Evolutionary conservation across 2,329 filamentous ascomycete species (phyloP), one percentile per base, ranked within the genome.

Genomic region (Didymella pomorum): DNA sequence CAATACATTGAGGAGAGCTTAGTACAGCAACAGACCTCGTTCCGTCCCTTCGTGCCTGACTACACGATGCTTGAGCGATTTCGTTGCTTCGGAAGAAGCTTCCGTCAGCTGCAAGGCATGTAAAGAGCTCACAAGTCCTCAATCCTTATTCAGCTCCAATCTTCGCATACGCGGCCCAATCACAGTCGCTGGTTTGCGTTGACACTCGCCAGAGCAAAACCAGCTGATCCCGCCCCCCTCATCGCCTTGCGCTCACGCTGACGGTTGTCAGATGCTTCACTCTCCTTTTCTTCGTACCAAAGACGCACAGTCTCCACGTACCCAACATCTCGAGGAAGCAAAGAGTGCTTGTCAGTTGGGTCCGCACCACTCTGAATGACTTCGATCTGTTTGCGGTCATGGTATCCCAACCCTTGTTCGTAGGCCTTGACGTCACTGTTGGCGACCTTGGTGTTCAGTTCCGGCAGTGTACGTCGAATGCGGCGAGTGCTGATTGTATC

Each of bases 221-320:
- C 6, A 4, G n/a, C 26, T 20, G 28, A 33, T 26, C 28, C 18
- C 5, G 28, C 26, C 12, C 28, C 14, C 7, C n/a, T 23, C 18
- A n/a, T 11, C 10, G 11, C 29, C 20, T 23, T 47, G n/a, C 20
- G 44, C n/a, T 23, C 18, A n/a, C 18, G 12, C 5, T 31, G 26
- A 18, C 28, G 7, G 3, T 10, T 23, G 28, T 35, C 18, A n/a
- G n/a, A 29, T 3, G 44, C 29, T 25, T 47, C 18, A 21, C 35
- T 23, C 12, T 47, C 44, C 7, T 43, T 47, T 3, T 47, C 29
- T n/a, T 33, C 28, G 8, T 47, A 47, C 44, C 44, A 47, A 23
- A 47, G 44, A 23, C 44, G 44, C 28, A 47, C 35, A 23, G 26
- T 29, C 12, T 33, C 20, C n/a, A 47, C 44, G 25, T 33, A 35